Base-by-base conservation (phyloP, 345 rosid species). In the Syzygium aromaticum region DNA sequence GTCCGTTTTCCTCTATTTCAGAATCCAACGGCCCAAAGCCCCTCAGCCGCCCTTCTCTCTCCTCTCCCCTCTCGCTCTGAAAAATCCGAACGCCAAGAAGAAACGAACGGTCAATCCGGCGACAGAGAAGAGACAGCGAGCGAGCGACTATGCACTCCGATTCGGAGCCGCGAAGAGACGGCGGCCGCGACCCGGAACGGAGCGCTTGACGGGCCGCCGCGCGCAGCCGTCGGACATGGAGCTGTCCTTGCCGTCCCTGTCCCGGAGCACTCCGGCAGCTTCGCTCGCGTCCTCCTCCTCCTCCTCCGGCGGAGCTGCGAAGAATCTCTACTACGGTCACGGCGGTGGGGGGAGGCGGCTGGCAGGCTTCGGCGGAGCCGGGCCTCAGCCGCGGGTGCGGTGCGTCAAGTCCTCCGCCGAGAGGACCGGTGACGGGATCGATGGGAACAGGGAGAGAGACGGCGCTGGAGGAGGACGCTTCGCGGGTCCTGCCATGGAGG, bases 401-500 rank as follows among this genome's bases (percentile, higher is more conserved):
- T 17, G 38, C 43, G 86, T 59, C 52, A 61, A 61, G 85, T 54
- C 82, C 27, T 85, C 89, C 52, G 87, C 86, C 19, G 89, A 86
- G 59, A 83, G 87, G 52, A 61, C 49, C 28, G 86, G 91, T 10
- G 91, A 93, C 89, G 93, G 93, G 73, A 93, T 93, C 4, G 93
- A 95, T 40, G 86, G 67, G 51, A 82, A 54, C 33, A 54, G 88
- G 52, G 92, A 93, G 85, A 89, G 91, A 84, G 94, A 93, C 46
- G 73, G 93, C 49, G 86, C 84, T 1, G 88, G 88, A 10, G 91
- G 90, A 4, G 89, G 92, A 27, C 91, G 91, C 33, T 92, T 92
- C 89, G 57, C 90, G 0, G 93, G 94, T 86, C 90, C 93, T 51
- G 92, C 94, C 8, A 94, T 97, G 99, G 96, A 95, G 88, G 98